A percentile compares a stretch with the other conserved stretches of the same genome.
phyloP scores from a whole-genome alignment of 2,329 filamentous ascomycete species.

The Nothophaeocryptopus gaeumannii region DNA sequence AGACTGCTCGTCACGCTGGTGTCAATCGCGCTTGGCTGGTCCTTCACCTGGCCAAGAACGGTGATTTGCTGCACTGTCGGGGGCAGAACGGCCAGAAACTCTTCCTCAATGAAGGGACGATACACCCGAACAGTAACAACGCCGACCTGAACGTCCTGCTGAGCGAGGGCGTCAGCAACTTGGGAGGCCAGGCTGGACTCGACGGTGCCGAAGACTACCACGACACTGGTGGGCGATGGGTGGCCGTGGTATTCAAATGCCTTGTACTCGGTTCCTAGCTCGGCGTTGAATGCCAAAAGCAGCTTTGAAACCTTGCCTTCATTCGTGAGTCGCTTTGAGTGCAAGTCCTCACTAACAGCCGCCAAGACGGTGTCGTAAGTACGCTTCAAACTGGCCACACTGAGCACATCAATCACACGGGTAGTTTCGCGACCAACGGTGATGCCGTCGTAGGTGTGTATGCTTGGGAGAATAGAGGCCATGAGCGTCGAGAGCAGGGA shows the following conservation, averaged over 20 bases:
- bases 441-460: conserved; percentile 77
- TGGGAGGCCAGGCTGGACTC: conserved; percentile 85
- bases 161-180: conserved; percentile 69
- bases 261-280: conserved; percentile 89
- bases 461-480: conserved; percentile 72
- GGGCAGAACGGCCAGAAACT: conserved; percentile 80
- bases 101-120: conserved; percentile 90
- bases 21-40: conserved; percentile 71
- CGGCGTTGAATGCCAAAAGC: conserved; percentile 75
- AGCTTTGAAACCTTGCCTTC: conserved; percentile 71
- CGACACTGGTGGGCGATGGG: conserved; percentile 70
- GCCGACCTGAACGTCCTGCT: conserved; percentile 74
- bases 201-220: conserved; percentile 89
- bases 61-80: conserved; percentile 71
- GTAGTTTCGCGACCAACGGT: conserved; percentile 78
- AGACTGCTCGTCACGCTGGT: conserved; percentile 75
- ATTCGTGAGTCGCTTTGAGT: conserved; percentile 61
- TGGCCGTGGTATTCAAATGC: conserved; percentile 95
- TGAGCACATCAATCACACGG: conserved; percentile 76
- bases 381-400: conserved; percentile 65
- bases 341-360: conserved; percentile 53
- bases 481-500: conserved; percentile 80
- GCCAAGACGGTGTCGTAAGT: conserved; percentile 66
- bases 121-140: conserved; percentile 91
- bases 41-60: conserved; percentile 83